Evolutionary conservation across 768 basidiomycete genomes (phyloP).

Genomic region (Chiua virens): DNA sequence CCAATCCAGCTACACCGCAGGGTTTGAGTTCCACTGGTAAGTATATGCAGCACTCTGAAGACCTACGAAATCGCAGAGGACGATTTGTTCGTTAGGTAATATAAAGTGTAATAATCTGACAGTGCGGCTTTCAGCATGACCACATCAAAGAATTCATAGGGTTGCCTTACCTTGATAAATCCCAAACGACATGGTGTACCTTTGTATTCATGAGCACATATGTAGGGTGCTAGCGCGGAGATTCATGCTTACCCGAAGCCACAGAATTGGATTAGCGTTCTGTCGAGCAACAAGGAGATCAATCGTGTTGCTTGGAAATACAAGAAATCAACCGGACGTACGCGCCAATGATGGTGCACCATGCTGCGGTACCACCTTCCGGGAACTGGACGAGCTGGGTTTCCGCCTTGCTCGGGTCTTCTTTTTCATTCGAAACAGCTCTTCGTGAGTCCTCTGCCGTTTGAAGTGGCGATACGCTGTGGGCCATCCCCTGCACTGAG

Average conservation of each 20-base stretch:
- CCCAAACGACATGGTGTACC: slow-evolving; percentile 37
- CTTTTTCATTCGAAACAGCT: not conserved
- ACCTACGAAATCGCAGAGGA: slow-evolving; percentile 39
- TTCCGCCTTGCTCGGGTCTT: not conserved
- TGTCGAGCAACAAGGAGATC: slow-evolving; percentile 6
- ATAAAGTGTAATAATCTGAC: slow-evolving; percentile 42
- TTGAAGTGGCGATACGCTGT: slow-evolving; percentile 1
- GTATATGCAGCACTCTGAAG: not conserved
- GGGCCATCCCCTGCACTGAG: slow-evolving; percentile 2
- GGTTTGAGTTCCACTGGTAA: not conserved
- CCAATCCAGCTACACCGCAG: slow-evolving; percentile 41
- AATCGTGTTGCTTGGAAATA: not conserved
- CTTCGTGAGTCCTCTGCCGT: not conserved
- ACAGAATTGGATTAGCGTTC: slow-evolving; percentile 32
- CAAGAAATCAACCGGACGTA: slow-evolving; percentile 2
- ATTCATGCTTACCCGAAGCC: slow-evolving; percentile 33
- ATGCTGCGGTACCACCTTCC: slow-evolving; percentile 28
- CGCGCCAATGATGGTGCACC: slow-evolving; percentile 25
- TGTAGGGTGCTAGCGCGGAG: not conserved
- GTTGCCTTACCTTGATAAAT: slow-evolving; percentile 38
- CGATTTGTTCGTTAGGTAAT: slow-evolving; percentile 34
- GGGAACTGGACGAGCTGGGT: slow-evolving; percentile 17
- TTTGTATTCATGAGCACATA: slow-evolving; percentile 12
- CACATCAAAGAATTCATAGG: not conserved
- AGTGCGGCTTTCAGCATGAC: not conserved